Evolutionary conservation across 148 eudicot genomes (phyloP).

Genomic region (Dysphania ambrosioides): DNA sequence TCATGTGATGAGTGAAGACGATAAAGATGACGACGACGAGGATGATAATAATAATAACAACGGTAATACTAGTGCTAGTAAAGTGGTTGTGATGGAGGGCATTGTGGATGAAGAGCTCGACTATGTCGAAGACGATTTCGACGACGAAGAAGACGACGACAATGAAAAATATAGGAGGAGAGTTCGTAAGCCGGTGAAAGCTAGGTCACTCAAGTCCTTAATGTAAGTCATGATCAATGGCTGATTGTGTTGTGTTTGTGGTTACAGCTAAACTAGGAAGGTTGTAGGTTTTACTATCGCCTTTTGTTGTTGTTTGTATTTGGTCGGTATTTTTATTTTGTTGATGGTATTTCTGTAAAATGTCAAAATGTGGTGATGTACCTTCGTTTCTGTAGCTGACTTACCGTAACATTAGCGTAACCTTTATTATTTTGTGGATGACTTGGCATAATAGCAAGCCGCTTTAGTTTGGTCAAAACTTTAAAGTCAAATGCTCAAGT

Average conservation of each 20-base stretch:
- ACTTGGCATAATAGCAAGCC: not conserved
- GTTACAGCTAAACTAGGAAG: not conserved
- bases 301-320: not conserved
- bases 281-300: not conserved
- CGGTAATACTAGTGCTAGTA: not conserved
- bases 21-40: not conserved
- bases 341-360: too few species aligned
- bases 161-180: too few species aligned
- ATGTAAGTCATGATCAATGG: conserved; percentile 23
- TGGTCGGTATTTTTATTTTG: not conserved
- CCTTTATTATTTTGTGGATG: not conserved
- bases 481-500: not conserved
- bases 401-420: not conserved
- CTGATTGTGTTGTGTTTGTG: not conserved
- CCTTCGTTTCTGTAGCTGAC: not conserved
- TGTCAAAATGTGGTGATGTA: not conserved
- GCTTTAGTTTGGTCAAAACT: not conserved
- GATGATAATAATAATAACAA: not conserved
- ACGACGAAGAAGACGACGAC: conserved; percentile 24
- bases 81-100: not conserved
- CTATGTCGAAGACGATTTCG: conserved; percentile 24
- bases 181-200: conserved; percentile 52
- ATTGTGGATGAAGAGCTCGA: conserved; percentile 14
- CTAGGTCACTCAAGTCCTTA: conserved; percentile 57
- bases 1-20: conserved; percentile 12